Conservation (phyloP, 2,329 filamentous ascomycete species). For the Bertia moriformis region DNA sequence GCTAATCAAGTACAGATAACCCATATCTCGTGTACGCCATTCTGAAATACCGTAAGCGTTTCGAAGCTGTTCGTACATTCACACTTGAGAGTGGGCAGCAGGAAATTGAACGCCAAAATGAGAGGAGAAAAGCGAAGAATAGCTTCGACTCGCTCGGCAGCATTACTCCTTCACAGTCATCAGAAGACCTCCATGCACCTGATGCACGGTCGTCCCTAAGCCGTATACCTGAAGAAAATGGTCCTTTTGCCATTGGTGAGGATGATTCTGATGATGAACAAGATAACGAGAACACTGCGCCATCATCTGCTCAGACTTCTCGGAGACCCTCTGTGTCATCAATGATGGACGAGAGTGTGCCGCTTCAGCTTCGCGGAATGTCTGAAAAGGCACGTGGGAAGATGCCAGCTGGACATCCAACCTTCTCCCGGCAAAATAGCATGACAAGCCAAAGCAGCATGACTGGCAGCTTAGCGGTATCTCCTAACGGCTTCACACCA, state of each 20-base stretch:
- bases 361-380: constrained; percentile 75
- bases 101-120: constrained; percentile 70
- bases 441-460: constrained; percentile 63
- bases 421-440: constrained; percentile 82
- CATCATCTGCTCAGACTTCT: constrained; percentile 44
- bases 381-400: constrained; percentile 95
- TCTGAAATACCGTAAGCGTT: constrained; percentile 64
- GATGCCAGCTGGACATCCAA: constrained; percentile 70
- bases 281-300: constrained; percentile 36
- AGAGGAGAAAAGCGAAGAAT: constrained; percentile 50
- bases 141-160: constrained; percentile 29
- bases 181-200: constrained; percentile 47
- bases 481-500: constrained; percentile 57
- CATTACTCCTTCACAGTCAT: constrained; percentile 33
- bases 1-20: constrained; percentile 42
- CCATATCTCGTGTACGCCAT: constrained; percentile 68
- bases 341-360: constrained; percentile 62
- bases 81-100: constrained; percentile 84
- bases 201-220: constrained; percentile 41
- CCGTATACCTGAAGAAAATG: constrained; percentile 64
- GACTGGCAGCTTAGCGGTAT: constrained; percentile 39
- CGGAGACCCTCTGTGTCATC: constrained; percentile 57
- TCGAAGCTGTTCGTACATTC: constrained; percentile 73
- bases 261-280: constrained; percentile 57
- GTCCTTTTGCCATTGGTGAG: constrained; percentile 77